Evolutionary conservation across 257 asterid genomes (phyloP), one percentile per base, ranked within the genome.

Genomic region (Sherardia arvensis): DNA sequence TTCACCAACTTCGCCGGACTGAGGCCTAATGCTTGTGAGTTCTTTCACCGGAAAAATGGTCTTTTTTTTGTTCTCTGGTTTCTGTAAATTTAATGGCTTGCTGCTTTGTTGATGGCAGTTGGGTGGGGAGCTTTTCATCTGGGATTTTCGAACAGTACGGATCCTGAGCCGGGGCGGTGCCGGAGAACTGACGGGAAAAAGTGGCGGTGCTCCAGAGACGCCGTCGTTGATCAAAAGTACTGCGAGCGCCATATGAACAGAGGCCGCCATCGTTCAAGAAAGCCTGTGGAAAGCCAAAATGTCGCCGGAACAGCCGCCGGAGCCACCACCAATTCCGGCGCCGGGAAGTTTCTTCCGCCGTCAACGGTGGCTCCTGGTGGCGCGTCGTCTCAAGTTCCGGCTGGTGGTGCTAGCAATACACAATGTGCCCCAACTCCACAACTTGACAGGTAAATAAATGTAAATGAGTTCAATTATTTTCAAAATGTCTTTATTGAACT

Each of bases 221-320:
- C 96, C 3, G 92, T 90, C 11, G 81, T 84, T 1, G 97, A 93
- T 28, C 94, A 90, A 78, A 93, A 93, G 54, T 93, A 90, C 69
- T 93, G 99, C 66, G 99, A 93, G 74, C 90, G 99, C 62, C 99
- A 93, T 62, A 85, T 93, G 85, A 93, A 93, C 78, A 73, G 99
- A 71, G 97, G 99, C 78, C 99, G 99, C 73, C 99, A 90, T 64
- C 97, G 99, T 90, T 93, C 99, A 93, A 93, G 99, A 93, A 93
- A 93, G 99, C 99, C 94, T 85, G 99, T 93, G 99, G 99, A 93
- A 93, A 81, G 81, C 82, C 79, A 76, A 72, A 61, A 83, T 72
- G 78, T 80, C 72, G 4, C 86, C 11, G 79, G 47, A 38, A 38
- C 47, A 38, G 47, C 4, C 1, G 12, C 14, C 47, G 47, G 47